Conservation (phyloP, 805 yeast genomes). For the Ogataea angusta region DNA sequence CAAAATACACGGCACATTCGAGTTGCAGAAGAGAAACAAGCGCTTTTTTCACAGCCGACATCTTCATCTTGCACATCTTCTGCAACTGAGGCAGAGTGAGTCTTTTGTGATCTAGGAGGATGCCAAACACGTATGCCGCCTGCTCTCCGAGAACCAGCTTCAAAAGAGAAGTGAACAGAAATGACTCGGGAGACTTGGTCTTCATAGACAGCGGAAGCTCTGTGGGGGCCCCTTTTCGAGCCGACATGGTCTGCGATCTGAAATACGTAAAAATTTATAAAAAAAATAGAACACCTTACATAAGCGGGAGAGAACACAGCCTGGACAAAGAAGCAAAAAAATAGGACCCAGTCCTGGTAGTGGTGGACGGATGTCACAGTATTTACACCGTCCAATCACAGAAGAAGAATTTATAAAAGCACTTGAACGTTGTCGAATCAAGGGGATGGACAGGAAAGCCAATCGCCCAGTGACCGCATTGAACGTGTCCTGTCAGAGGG, state of each 20-base stretch:
- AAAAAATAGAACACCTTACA: neutral
- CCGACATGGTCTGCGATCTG: conserved; percentile 3
- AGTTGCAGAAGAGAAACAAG: conserved; percentile 78
- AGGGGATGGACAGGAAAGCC: too few species aligned
- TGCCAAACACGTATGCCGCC: conserved; percentile 60
- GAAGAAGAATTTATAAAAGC: conserved; percentile 15
- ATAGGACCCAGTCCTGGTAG: neutral
- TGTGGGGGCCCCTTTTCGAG: conserved; percentile 16
- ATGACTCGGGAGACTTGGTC: conserved; percentile 62
- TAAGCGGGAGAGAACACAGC: neutral
- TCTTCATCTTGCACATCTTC: conserved; percentile 43
- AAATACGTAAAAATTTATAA: conserved; percentile 1
- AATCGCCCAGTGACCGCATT: too few species aligned
- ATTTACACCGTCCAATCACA: conserved; percentile 19
- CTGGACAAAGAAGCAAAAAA: neutral
- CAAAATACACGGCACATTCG: conserved; percentile 58
- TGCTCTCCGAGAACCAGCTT: conserved; percentile 65
- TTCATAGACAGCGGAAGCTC: conserved; percentile 37
- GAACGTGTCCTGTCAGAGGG: too few species aligned
- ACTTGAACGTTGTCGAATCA: conserved; percentile 1
- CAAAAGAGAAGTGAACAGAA: conserved; percentile 51
- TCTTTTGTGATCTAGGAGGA: conserved; percentile 66
- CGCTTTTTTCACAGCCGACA: conserved; percentile 53
- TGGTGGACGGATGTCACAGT: conserved; percentile 5
- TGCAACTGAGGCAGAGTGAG: conserved; percentile 54